Conservation (phyloP, 306 rosid species). For the Astragalus glycyphyllos region DNA sequence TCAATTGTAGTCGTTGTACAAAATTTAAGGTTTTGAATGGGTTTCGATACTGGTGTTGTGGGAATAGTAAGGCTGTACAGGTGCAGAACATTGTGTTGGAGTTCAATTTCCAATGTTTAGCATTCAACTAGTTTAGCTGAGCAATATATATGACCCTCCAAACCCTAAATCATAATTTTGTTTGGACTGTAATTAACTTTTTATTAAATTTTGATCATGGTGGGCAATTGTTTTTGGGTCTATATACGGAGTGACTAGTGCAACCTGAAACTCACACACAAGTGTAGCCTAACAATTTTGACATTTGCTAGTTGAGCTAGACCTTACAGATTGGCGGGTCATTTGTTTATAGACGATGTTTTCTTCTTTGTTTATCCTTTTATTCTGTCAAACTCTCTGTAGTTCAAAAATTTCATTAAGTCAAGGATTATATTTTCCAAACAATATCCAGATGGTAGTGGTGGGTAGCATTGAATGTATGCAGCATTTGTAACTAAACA, state of each 20-base stretch:
- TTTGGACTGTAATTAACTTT: not conserved
- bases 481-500: not conserved
- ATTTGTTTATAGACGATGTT: not conserved
- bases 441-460: slow-evolving; percentile 14
- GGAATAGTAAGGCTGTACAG: not conserved
- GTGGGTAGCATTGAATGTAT: not conserved
- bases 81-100: not conserved
- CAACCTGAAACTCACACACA: no score
- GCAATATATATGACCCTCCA: not conserved
- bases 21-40: not conserved
- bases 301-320: no score
- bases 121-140: slow-evolving; percentile 11
- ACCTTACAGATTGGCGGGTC: not conserved
- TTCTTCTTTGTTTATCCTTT: slow-evolving; percentile 2
- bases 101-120: slow-evolving; percentile 27
- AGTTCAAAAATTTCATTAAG: slow-evolving; percentile 4
- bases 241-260: no score
- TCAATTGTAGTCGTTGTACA: not conserved
- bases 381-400: not conserved
- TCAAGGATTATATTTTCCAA: not conserved
- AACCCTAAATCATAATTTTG: slow-evolving; percentile 25
- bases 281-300: no score
- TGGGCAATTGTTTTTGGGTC: no score
- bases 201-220: no score
- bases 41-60: not conserved